Conservation (phyloP, 495 filamentous ascomycete genomes). For the Parathielavia appendiculata region DNA sequence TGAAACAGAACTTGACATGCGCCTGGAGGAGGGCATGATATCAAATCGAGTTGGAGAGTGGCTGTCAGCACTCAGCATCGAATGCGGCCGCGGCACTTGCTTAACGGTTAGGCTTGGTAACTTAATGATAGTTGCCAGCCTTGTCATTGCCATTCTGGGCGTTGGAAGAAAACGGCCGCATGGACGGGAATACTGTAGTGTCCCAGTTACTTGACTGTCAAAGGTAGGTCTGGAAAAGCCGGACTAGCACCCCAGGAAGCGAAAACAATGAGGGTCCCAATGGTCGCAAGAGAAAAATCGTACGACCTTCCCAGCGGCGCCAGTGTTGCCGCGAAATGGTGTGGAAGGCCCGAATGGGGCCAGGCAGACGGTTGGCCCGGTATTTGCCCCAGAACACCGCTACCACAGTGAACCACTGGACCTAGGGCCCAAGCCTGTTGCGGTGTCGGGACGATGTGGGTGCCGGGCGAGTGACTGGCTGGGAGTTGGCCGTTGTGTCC, state of each 20-base stretch:
- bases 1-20: constrained; percentile 48
- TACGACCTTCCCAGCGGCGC: background rate
- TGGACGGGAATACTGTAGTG: background rate
- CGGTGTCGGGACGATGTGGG: constrained; percentile 24
- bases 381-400: background rate
- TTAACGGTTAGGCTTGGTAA: constrained; percentile 18
- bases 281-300: background rate
- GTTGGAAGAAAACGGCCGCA: too few relatives aligned
- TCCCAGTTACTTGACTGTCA: background rate
- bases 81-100: constrained; percentile 23
- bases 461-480: constrained; percentile 24
- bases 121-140: constrained; percentile 1
- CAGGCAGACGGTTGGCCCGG: background rate
- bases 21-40: constrained; percentile 44
- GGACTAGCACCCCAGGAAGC: too few relatives aligned
- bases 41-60: constrained; percentile 36
- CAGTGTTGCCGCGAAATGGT: background rate
- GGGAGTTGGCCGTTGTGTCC: constrained; percentile 25
- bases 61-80: constrained; percentile 13
- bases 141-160: constrained; percentile 10
- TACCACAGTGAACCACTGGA: background rate
- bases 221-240: too few relatives aligned
- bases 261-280: background rate
- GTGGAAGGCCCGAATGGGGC: background rate
- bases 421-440: constrained; percentile 20